phyloP scores from a whole-genome alignment of 371 early-diverging fungal genomes.

The Apophysomyces sp. region DNA sequence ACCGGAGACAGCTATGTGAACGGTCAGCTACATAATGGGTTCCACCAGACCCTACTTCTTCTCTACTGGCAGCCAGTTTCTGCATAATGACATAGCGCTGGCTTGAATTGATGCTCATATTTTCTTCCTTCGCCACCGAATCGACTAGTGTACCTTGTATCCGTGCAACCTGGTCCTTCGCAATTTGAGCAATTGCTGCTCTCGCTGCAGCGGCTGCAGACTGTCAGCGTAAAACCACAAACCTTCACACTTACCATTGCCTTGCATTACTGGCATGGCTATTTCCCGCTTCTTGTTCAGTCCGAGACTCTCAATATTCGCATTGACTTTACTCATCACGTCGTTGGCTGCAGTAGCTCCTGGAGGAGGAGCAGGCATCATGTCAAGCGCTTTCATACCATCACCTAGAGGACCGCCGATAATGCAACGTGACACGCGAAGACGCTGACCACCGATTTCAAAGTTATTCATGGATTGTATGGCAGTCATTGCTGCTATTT shows the following conservation, averaged over 20 bases:
- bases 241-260: background rate
- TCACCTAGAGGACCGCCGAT: constrained; percentile 78
- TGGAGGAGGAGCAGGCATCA: constrained; percentile 30
- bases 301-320: constrained; percentile 12
- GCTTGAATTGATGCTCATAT: constrained; percentile 59
- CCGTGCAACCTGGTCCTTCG: constrained; percentile 19
- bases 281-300: constrained; percentile 7
- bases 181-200: constrained; percentile 26
- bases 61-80: constrained; percentile 58
- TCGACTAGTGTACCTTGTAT: constrained; percentile 24
- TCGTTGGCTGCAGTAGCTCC: constrained; percentile 12
- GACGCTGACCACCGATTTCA: constrained; percentile 65
- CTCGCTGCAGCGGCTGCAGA: constrained; percentile 25
- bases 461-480: constrained; percentile 73
- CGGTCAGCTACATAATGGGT: background rate
- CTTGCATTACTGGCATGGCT: background rate
- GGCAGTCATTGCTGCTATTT: constrained; percentile 52
- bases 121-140: constrained; percentile 63
- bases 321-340: constrained; percentile 16
- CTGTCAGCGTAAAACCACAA: background rate
- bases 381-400: constrained; percentile 75
- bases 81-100: constrained; percentile 74
- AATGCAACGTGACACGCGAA: constrained; percentile 66
- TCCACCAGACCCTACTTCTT: constrained; percentile 9
- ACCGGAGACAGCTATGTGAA: constrained; percentile 39